These are phyloP conservation scores for Fusarium sp. DNA, from an alignment of 2,329 filamentous ascomycete species.

Conservation along the genomic window DNA sequence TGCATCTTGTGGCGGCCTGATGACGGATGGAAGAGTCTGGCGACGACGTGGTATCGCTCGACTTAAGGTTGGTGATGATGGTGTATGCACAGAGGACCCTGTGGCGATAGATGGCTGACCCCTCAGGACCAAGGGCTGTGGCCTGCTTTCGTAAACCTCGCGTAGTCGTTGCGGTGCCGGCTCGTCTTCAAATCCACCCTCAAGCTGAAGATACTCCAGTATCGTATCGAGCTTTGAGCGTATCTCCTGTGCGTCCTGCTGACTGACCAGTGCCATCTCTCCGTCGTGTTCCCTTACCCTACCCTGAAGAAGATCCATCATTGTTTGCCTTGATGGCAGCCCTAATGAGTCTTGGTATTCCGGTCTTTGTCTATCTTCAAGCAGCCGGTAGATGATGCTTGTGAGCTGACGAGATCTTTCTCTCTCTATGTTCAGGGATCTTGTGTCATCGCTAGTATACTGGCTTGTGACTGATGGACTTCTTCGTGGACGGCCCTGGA, in stretches of 20 bases:
- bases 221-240: neutral
- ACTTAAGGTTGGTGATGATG: rapidly evolving
- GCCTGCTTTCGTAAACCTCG: neutral
- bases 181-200: neutral
- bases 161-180: neutral
- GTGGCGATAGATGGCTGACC: neutral
- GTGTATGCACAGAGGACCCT: neutral
- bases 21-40: neutral
- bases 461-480: neutral
- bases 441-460: neutral
- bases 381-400: neutral
- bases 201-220: neutral
- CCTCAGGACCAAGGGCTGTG: neutral
- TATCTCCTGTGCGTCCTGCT: neutral
- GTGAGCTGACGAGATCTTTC: conserved; percentile 1
- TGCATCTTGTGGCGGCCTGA: neutral
- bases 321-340: neutral
- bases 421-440: neutral
- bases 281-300: neutral
- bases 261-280: neutral
- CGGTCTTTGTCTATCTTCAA: neutral
- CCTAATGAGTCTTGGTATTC: neutral
- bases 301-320: neutral
- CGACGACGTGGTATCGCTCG: neutral
- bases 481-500: neutral